Conservation (phyloP, 305 asterid genomes). For the Striga hermonthica region DNA sequence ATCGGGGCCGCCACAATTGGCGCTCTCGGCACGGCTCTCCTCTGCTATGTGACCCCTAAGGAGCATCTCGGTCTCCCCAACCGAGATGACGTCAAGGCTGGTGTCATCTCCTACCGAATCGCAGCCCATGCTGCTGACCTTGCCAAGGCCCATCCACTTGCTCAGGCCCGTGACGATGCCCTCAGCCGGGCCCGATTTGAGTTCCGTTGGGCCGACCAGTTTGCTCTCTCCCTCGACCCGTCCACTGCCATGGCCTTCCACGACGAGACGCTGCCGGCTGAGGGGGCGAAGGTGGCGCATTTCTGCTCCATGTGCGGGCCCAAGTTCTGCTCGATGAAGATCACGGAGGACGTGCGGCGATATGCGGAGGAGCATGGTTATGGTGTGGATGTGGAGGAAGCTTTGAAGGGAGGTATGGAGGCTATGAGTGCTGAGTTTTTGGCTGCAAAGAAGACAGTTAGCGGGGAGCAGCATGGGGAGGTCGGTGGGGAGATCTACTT, state of each 20-base stretch:
- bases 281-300: slow-evolving; percentile 94
- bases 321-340: slow-evolving; percentile 94
- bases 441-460: slow-evolving; percentile 81
- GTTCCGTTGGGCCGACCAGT: slow-evolving; percentile 98
- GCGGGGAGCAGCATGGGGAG: slow-evolving; percentile 96
- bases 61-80: slow-evolving; percentile 91
- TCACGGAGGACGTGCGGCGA: slow-evolving; percentile 87
- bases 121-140: slow-evolving; percentile 98
- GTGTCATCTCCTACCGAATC: slow-evolving; percentile 82
- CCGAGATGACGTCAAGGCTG: slow-evolving; percentile 78
- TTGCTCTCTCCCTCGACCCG: slow-evolving; percentile 88
- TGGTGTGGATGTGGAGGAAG: slow-evolving; percentile 77
- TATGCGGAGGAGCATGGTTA: slow-evolving; percentile 94
- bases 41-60: slow-evolving; percentile 89
- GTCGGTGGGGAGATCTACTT: slow-evolving; percentile 90
- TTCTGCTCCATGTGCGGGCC: slow-evolving; percentile 99
- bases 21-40: slow-evolving; percentile 91
- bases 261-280: slow-evolving; percentile 88
- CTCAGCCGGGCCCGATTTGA: slow-evolving; percentile 95
- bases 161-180: slow-evolving; percentile 92
- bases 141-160: slow-evolving; percentile 81
- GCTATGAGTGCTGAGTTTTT: slow-evolving; percentile 86
- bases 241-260: slow-evolving; percentile 91
- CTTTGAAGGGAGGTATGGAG: slow-evolving; percentile 79
- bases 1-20: slow-evolving; percentile 98